Percentiles rank a stretch among this genome's conserved stretches.
Conservation (phyloP, 805 yeast genomes). For the Yarrowia osloensis region DNA sequence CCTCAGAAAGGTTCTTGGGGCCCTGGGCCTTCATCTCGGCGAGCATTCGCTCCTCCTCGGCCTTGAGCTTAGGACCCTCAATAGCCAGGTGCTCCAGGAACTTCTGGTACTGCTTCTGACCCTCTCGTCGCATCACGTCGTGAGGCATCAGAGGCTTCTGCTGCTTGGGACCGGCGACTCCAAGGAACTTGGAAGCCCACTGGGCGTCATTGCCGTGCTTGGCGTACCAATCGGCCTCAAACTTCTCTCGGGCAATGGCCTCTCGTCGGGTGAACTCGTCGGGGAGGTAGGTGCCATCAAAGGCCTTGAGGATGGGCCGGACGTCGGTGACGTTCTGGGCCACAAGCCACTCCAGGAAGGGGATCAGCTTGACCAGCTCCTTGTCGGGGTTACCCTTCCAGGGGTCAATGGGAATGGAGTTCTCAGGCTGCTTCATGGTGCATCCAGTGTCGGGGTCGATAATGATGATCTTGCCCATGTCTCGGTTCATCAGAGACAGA, state of each 20-base stretch:
- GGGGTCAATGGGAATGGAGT: constrained; percentile 78
- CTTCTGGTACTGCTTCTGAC: constrained; percentile 82
- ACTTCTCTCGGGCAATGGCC: constrained; percentile 66
- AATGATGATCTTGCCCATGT: constrained; percentile 73
- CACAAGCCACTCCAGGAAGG: constrained; percentile 91
- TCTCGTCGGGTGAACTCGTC: constrained; percentile 83
- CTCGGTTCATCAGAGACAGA: constrained; percentile 86
- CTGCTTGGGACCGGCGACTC: constrained; percentile 56
- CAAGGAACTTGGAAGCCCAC: constrained; percentile 64
- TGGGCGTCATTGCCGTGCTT: constrained; percentile 50
- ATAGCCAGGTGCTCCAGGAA: constrained; percentile 82
- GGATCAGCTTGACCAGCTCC: constrained; percentile 73
- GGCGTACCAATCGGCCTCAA: constrained; percentile 45
- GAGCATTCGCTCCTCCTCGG: constrained; percentile 48
- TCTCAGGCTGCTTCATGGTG: constrained; percentile 84
- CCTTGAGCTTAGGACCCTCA: constrained; percentile 60
- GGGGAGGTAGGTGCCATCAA: constrained; percentile 66
- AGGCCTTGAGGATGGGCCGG: constrained; percentile 80
- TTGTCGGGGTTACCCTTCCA: constrained; percentile 87
- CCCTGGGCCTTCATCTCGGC: constrained; percentile 52
- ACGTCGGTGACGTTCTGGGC: constrained; percentile 85
- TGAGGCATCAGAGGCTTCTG: constrained; percentile 73
- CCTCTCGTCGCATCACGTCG: constrained; percentile 87
- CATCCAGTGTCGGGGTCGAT: constrained; percentile 76
- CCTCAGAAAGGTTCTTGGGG: constrained; percentile 27